Evolutionary conservation across 305 asterid genomes (phyloP).

Genomic region (Nicotiana rustica): DNA sequence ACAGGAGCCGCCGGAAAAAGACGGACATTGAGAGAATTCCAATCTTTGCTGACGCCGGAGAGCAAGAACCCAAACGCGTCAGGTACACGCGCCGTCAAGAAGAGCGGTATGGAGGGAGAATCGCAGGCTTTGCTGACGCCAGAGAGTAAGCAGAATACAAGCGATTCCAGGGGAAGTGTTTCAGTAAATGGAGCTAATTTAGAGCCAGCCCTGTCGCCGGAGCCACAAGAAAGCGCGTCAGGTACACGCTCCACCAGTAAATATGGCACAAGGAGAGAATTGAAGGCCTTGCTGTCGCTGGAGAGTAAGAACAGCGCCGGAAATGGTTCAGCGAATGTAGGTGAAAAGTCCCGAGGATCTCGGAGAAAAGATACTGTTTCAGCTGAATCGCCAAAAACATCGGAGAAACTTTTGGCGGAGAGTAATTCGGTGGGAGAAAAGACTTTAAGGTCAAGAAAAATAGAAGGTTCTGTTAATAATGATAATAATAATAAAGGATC

Average conservation of each 20-base stretch:
- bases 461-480: constrained; percentile 31
- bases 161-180: background rate
- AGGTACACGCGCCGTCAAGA: no score
- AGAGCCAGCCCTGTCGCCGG: background rate
- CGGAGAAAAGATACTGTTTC: constrained; percentile 35
- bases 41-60: no score
- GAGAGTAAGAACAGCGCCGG: background rate
- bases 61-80: no score
- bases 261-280: constrained; percentile 21
- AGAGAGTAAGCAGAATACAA: background rate
- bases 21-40: no score
- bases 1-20: background rate
- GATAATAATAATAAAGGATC: constrained; percentile 31
- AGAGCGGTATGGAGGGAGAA: no score
- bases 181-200: background rate
- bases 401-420: background rate
- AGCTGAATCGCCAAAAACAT: constrained; percentile 38
- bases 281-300: constrained; percentile 39
- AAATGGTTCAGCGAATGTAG: constrained; percentile 25
- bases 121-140: no score
- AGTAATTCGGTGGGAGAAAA: constrained; percentile 39
- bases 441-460: constrained; percentile 59
- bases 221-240: constrained; percentile 43
- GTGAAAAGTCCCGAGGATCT: constrained; percentile 40
- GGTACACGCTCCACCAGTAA: background rate